Evolutionary conservation across 108 stramenopile species (phyloP), one percentile per base, ranked within the genome.

Genomic region (Schizochytrium sp.): DNA sequence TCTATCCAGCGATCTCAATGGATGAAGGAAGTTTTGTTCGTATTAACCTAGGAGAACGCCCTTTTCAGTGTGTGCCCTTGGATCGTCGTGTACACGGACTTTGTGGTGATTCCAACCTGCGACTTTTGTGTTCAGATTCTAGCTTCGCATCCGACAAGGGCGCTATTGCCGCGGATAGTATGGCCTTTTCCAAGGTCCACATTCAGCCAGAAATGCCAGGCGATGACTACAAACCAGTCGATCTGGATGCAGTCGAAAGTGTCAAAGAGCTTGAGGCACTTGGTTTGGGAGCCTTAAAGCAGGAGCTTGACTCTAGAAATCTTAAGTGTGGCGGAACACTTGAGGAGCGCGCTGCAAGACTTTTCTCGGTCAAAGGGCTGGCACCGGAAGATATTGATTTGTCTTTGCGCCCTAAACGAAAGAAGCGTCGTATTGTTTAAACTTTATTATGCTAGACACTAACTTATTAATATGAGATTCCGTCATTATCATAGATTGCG

Each of bases 241-340:
- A 83, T 42, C 53, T 83, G 15, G 2, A 49, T 42, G 47, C 76
- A 47, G 47, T 1, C 12, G 76, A 83, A 28, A 55, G 50, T 10
- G 76, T 50, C 15, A 53, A 46, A n/a, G 45, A 10, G 47, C 53
- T 83, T 8, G 76, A 83, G 53, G 28, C 15, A 8, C 47, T 83
- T 5, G 76, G 76, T 1, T 38, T 55, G 2, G 15, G 15, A 10
- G 50, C 2, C 53, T 42, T 83, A 5, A 83, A 83, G 53, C 10
- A 49, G 53, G 76, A 83, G 53, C 76, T 83, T 13, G 47, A 49
- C n/a, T 5, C 50, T 5, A 47, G 76, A n/a, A 55, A 55, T 10
- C 28, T 83, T 10, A 83, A 83, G 53, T 83, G 76, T 53, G 76
- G 76, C 49, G 76, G 76, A 83, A 40, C 76, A 1, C 76, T 55